Evolutionary conservation across 2,329 filamentous ascomycete species (phyloP), one percentile per base, ranked within the genome.

Genomic region (Fusarium poae): DNA sequence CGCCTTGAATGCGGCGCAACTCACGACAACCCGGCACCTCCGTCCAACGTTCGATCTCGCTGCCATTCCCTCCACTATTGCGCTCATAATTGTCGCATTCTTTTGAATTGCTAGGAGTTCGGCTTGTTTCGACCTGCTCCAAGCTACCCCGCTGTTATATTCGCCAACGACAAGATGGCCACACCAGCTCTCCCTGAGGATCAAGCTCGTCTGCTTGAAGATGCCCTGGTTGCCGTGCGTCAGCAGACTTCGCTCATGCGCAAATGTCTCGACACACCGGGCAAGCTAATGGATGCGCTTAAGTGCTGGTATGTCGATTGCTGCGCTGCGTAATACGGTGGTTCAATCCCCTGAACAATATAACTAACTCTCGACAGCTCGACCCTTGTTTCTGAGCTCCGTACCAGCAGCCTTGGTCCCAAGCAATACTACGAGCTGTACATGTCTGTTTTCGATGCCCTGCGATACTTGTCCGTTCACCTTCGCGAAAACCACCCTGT

Each of bases 361-460:
- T 52, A 37, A 52, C 57, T 64, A 48, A 68, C 56, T 44, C 56
- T 43, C 27, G 51, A 37, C 76, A 98, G 96, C 82, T 99, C 96
- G 42, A 99, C 96, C 21, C 88, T 99, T 68, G 95, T 99, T 65
- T 97, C 96, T n/a, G 96, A 99, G 81, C 88, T 99, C 75, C 93
- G 96, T 74, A 99, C 96, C 6, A 97, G 94, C 79, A 97, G 93
- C 75, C 88, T 99, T 52, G 94, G 96, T n/a, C 96, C 96, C 34
- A 99, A 99, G 81, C 96, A 99, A 81, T 99, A 99, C 84, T 99
- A 99, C 81, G 97, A 99, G 84, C 88, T 99, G 61, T 99, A 99
- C 83, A 99, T 99, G 96, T 89, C 96, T 71, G 94, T 99, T 67
- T 99, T 99, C 82, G 96, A 99, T 84, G 95, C 97, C 69, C 84